Base-by-base conservation (phyloP, 345 rosid species). In the Camelina hispida region DNA sequence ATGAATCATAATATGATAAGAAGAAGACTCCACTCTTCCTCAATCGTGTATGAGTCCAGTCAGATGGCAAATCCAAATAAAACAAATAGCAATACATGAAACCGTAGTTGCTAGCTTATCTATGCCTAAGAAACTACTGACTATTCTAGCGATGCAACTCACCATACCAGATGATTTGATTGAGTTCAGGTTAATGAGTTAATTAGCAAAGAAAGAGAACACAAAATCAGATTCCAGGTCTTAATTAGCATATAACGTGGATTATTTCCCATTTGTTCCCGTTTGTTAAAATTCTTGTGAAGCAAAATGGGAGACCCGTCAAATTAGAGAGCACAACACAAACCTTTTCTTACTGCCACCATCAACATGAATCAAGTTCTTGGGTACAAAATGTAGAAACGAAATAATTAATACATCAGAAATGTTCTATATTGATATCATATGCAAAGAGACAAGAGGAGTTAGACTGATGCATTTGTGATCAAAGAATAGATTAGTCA, bases 301-400 rank as follows among this genome's bases (percentile, higher is more conserved):
- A 20, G 57, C n/a, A 9, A 70, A 34, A 58, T 6, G 44, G 16
- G n/a, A 18, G 46, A 37, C 25, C 16, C 4, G 18, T 17, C 38
- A 37, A 28, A n/a, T 15, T 60, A 23, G 38, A 51, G 43, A 37
- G 20, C 52, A 52, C 18, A 34, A 15, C 18, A 60, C 14, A 58
- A 9, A 59, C 66, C 38, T 35, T 25, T 25, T 61, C 0, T 20
- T 23, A n/a, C 2, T 61, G 57, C 56, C 15, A 64, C 65, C 57
- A 64, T 30, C 18, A 13, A 64, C 77, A 73, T 22, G 57, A 64
- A 64, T 65, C 61, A 53, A 46, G 38, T 54, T 73, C 48, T 43
- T 43, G 23, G 25, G n/a, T 25, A 52, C 34, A 17, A 44, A 40
- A 62, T 16, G 48, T 48, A 67, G 61, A 58, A 44, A 58, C 5